phyloP scores from a whole-genome alignment of 176 grass and related monocot genomes.

The Bonia amplexicaulis region DNA sequence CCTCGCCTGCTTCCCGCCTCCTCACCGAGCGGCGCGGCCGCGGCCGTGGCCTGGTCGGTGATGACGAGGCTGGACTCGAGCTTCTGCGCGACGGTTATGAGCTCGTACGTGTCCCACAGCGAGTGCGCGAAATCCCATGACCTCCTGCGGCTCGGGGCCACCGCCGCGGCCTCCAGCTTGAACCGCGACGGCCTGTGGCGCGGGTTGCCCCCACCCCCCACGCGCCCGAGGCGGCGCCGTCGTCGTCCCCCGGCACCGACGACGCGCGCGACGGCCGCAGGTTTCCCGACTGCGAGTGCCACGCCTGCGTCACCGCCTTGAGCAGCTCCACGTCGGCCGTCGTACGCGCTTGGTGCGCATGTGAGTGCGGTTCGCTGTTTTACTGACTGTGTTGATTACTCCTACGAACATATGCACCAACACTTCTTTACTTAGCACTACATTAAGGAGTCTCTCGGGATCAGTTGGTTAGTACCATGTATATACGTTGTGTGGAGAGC shows the following conservation, averaged over 20 bases:
- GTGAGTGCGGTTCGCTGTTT: too few species aligned
- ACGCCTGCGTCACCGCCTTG: conserved; percentile 86
- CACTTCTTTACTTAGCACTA: too few species aligned
- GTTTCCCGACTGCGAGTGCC: conserved; percentile 67
- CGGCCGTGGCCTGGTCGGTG: conserved; percentile 6
- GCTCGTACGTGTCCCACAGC: conserved; percentile 87
- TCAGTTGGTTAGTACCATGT: too few species aligned
- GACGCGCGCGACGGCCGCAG: conserved; percentile 10
- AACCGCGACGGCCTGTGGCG: conserved; percentile 52
- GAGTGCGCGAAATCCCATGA: conserved; percentile 65
- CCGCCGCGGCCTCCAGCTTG: conserved; percentile 57
- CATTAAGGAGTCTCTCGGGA: too few species aligned
- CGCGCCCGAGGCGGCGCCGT: conserved; percentile 7
- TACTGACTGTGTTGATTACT: too few species aligned
- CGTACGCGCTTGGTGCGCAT: too few species aligned
- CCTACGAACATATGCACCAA: too few species aligned
- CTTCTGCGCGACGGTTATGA: conserved; percentile 57
- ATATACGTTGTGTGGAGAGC: too few species aligned
- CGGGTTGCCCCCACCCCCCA: background rate
- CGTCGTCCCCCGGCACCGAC: background rate
- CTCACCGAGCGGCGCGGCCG: background rate
- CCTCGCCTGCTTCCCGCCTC: conserved; percentile 28
- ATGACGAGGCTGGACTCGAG: conserved; percentile 54
- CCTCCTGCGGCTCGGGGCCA: background rate
- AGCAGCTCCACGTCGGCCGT: conserved; percentile 44